Base-by-base conservation (phyloP, 2,329 filamentous ascomycete species). In the Sclerotinia borealis region DNA sequence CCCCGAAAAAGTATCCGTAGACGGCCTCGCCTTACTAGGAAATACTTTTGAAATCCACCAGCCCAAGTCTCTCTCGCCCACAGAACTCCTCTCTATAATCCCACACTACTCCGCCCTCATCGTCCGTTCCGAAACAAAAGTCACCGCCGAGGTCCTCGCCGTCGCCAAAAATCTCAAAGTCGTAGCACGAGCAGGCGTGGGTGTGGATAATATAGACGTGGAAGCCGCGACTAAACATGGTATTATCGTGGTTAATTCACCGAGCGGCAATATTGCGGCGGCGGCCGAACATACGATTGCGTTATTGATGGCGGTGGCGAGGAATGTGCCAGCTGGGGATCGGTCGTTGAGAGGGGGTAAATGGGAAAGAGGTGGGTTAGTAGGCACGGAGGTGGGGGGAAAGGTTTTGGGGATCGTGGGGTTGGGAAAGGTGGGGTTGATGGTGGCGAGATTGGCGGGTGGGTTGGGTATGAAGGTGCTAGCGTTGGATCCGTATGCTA, bases 201-300 rank as follows among this genome's bases (percentile, higher is more conserved):
- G 89, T 37, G 89, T 93, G 29, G 90, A 93, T 77, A 93, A 93
- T 76, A 90, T 95, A 55, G 83, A 93, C 72, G 87, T 93, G 0
- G 79, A 85, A 39, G 84, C 85, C 9, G 90, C 90, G 3, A 93
- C 90, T 0, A 80, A 83, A 45, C 80, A 86, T 61, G 91, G 91
- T 25, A 86, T 93, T 65, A 87, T 93, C 58, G 90, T 95, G 2
- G 87, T 93, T 62, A 95, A 93, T 75, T 89, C 85, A 31, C 90
- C 91, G 0, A 84, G 85, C 22, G 91, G 91, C 2, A 95, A 95
- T 72, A 92, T 93, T 68, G 84, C 89, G 63, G 90, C 91, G 0
- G 91, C 90, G 0, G 90, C 90, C 0, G 90, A 92, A 72, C 90
- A 92, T 71, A 92, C 90, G 0, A 83, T 93, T 60, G 87, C 87